A percentile compares a stretch with the other conserved stretches of the same genome.
Evolutionary conservation across 805 yeast genomes (phyloP).

Genomic region (Yamadazyma tumulicola): DNA sequence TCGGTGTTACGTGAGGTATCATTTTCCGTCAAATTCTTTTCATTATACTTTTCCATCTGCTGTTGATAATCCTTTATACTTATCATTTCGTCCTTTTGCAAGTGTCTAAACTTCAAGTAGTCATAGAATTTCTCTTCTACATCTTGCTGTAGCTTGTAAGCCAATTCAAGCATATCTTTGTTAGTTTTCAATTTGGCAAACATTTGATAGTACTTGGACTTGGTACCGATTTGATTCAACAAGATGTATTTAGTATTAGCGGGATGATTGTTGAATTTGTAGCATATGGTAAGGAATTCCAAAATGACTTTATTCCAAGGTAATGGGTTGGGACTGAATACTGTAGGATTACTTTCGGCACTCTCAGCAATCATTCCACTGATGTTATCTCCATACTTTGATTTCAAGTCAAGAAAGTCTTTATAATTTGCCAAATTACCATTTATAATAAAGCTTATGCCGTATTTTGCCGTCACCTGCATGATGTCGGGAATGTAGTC

Average conservation of each 20-base stretch:
- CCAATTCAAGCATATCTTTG: conserved; percentile 43
- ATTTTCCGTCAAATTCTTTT: neutral
- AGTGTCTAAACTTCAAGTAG: conserved; percentile 26
- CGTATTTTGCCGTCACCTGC: conserved; percentile 53
- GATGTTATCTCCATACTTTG: conserved; percentile 42
- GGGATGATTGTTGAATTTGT: conserved; percentile 54
- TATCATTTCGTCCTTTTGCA: conserved; percentile 27
- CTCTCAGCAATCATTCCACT: conserved; percentile 94
- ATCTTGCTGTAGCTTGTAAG: conserved; percentile 35
- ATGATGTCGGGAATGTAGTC: conserved; percentile 62
- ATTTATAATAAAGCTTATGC: conserved; percentile 74
- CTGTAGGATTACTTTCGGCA: conserved; percentile 84
- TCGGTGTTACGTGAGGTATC: too few species aligned
- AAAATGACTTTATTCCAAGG: conserved; percentile 54
- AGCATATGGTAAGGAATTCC: conserved; percentile 56
- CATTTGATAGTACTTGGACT: conserved; percentile 53
- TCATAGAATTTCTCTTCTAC: conserved; percentile 31
- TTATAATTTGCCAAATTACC: conserved; percentile 62
- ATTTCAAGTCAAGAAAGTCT: conserved; percentile 56
- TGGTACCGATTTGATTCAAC: conserved; percentile 76
- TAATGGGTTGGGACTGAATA: conserved; percentile 49
- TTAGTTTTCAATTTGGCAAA: conserved; percentile 50
- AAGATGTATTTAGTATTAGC: conserved; percentile 82
- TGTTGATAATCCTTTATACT: conserved; percentile 10
- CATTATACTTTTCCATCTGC: neutral